phyloP scores from a whole-genome alignment of 1,139 yeast species.

The Lipomyces yarrowii region DNA sequence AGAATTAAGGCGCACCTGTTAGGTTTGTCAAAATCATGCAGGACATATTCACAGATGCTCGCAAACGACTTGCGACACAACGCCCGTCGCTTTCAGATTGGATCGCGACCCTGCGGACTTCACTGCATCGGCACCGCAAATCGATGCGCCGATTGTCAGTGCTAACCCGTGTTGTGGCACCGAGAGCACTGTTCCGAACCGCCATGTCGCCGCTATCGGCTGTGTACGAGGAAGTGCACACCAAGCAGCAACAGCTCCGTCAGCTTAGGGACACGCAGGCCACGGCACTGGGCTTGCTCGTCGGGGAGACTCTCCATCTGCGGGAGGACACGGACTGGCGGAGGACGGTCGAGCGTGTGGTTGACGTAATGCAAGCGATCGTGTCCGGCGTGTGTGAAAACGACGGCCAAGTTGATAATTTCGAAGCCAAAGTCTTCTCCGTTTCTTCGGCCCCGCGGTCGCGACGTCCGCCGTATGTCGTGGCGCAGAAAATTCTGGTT shows the following conservation, averaged over 20 bases:
- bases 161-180: slow-evolving; percentile 2
- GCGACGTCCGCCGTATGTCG: slow-evolving; percentile 17
- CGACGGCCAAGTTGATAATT: background rate
- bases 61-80: slow-evolving; percentile 8
- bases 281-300: slow-evolving; percentile 34
- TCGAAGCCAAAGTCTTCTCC: slow-evolving; percentile 15
- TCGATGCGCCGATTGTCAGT: slow-evolving; percentile 7
- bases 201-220: slow-evolving; percentile 25
- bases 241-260: slow-evolving; percentile 23
- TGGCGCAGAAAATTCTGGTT: slow-evolving; percentile 28
- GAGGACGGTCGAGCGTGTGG: slow-evolving; percentile 21
- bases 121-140: slow-evolving; percentile 7
- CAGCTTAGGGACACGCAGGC: slow-evolving; percentile 32
- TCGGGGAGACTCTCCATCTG: slow-evolving; percentile 26
- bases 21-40: slow-evolving; percentile 2
- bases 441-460: slow-evolving; percentile 13
- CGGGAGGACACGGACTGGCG: slow-evolving; percentile 29
- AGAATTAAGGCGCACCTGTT: slow-evolving; percentile 15
- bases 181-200: background rate
- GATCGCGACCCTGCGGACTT: slow-evolving; percentile 15
- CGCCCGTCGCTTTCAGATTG: slow-evolving; percentile 21
- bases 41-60: slow-evolving; percentile 21
- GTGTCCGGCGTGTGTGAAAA: slow-evolving; percentile 7
- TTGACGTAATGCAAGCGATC: slow-evolving; percentile 20
- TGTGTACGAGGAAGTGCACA: slow-evolving; percentile 28